Evolutionary conservation across 352 stramenopile species (phyloP).

Genomic region (Pythium aphanidermatum): DNA sequence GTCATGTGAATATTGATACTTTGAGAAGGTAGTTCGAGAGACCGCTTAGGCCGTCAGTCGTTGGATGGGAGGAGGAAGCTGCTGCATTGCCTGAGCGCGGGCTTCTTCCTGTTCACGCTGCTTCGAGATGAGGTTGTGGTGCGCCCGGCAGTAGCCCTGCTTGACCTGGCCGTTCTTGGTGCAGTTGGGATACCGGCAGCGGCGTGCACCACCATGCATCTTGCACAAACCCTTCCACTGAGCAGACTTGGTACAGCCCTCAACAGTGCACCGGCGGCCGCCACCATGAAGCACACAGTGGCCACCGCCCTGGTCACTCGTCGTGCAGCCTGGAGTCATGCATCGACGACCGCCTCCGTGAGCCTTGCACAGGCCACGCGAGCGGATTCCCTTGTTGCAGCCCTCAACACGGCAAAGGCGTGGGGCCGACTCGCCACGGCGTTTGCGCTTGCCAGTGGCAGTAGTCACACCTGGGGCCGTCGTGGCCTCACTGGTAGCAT

Average conservation of each 20-base stretch:
- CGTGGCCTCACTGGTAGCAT: slow-evolving; percentile 8
- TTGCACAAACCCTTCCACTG: slow-evolving; percentile 81
- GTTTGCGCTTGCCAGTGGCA: slow-evolving; percentile 29
- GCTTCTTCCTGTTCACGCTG: slow-evolving; percentile 14
- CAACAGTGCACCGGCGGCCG: slow-evolving; percentile 65
- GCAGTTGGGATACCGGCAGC: slow-evolving; percentile 69
- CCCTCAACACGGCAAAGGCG: slow-evolving; percentile 70
- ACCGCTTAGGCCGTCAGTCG: too few relatives aligned
- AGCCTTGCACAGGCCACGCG: slow-evolving; percentile 47
- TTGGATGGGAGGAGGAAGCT: too few relatives aligned
- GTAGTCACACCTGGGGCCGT: background rate
- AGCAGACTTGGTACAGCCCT: slow-evolving; percentile 76
- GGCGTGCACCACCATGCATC: slow-evolving; percentile 76
- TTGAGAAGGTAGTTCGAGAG: too few relatives aligned
- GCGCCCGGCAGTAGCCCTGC: slow-evolving; percentile 71
- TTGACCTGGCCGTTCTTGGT: slow-evolving; percentile 81
- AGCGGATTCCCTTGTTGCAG: slow-evolving; percentile 72
- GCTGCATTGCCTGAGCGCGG: too few relatives aligned
- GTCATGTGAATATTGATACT: too few relatives aligned
- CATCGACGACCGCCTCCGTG: slow-evolving; percentile 63
- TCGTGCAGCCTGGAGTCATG: slow-evolving; percentile 70
- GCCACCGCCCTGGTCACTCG: slow-evolving; percentile 79
- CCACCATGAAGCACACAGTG: slow-evolving; percentile 82
- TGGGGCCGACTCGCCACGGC: slow-evolving; percentile 30
- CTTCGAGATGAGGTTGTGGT: slow-evolving; percentile 38